Percentiles rank a stretch among this genome's conserved stretches.
These are phyloP conservation scores for Xylaria sp. DNA, from an alignment of 495 filamentous ascomycete genomes.

Conservation along the genomic window DNA sequence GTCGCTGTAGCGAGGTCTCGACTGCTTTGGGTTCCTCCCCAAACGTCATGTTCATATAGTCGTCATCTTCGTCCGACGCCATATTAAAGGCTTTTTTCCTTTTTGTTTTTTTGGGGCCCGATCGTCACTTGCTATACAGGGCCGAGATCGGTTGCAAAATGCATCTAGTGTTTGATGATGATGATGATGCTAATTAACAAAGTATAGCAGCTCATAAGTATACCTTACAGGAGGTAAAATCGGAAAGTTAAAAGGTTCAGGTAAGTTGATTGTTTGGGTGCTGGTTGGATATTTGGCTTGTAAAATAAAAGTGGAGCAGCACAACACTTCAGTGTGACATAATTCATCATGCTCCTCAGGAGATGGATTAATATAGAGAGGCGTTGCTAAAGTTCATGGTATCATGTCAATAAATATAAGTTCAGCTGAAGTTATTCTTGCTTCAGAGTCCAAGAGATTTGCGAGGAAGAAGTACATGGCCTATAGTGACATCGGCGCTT, in stretches of 20 bases:
- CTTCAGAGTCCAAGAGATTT: constrained; percentile 10
- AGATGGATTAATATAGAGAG: neutral
- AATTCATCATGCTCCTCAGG: neutral
- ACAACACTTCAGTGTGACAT: neutral
- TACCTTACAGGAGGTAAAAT: neutral
- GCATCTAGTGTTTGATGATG: neutral
- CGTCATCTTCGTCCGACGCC: constrained; percentile 56
- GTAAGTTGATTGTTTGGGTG: neutral
- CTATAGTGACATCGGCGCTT: constrained; percentile 22
- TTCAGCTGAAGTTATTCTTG: neutral
- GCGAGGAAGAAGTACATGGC: constrained; percentile 18
- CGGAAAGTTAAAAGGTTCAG: neutral
- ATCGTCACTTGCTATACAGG: neutral
- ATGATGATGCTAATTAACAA: neutral
- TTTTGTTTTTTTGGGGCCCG: neutral
- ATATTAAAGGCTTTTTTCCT: neutral
- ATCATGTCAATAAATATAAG: neutral
- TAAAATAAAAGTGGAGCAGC: constrained; percentile 21
- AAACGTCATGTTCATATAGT: constrained; percentile 74
- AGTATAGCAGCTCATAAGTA: neutral
- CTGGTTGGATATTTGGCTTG: constrained; percentile 10
- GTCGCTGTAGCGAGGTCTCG: constrained; percentile 66
- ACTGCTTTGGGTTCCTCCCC: constrained; percentile 36
- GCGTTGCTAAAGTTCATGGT: constrained; percentile 1
- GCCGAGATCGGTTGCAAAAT: no score